Evolutionary conservation across 306 rosid species (phyloP).

Genomic region (Cyclanthera cordifolia): DNA sequence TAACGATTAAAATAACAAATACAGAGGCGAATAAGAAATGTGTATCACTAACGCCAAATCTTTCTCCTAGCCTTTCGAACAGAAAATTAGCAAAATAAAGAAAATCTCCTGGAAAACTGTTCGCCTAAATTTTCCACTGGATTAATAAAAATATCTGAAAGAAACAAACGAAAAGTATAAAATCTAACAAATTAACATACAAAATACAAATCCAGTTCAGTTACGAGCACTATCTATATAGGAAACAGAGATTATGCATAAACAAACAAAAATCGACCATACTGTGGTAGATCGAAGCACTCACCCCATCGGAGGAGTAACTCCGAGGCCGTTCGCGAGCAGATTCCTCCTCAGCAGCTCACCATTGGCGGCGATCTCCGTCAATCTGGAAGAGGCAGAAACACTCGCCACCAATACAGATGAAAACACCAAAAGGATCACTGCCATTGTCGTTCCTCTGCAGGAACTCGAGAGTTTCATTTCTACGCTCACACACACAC

Average conservation of each 20-base stretch:
- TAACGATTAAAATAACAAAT: neutral
- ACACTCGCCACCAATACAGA: slow-evolving; percentile 10
- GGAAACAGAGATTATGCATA: neutral
- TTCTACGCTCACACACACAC: neutral
- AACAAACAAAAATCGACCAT: neutral
- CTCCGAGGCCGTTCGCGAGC: slow-evolving; percentile 69
- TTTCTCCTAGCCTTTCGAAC: neutral
- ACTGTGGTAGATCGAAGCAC: neutral
- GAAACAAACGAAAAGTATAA: neutral
- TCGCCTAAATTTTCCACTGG: neutral
- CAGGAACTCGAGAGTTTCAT: neutral
- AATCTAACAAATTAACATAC: neutral
- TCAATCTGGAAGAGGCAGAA: slow-evolving; percentile 25
- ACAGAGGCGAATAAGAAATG: neutral
- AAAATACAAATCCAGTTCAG: neutral
- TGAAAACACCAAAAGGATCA: slow-evolving; percentile 8
- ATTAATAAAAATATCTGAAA: neutral
- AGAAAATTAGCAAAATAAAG: neutral
- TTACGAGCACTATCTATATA: neutral
- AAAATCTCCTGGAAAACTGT: neutral
- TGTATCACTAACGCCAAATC: neutral
- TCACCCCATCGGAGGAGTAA: slow-evolving; percentile 96
- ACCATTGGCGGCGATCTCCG: slow-evolving; percentile 9
- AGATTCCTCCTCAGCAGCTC: slow-evolving; percentile 38
- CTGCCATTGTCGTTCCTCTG: slow-evolving; percentile 9